A percentile compares a stretch with the other conserved stretches of the same genome.
Conservation (phyloP, 305 asterid genomes). For the Nicotiana rustica region DNA sequence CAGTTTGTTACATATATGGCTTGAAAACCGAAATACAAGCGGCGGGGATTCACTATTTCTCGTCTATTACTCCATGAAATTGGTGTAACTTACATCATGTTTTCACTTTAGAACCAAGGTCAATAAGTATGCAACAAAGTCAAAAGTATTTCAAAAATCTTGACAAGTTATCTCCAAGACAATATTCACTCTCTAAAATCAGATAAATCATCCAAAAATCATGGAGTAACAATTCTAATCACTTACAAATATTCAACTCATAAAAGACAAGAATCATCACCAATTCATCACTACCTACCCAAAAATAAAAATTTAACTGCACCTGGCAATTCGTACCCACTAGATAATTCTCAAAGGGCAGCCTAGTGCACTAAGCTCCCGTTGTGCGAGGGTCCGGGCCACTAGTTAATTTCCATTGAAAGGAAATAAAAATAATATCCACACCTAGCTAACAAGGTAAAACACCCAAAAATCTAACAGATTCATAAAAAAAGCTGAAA, state of each 20-base stretch:
- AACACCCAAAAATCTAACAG: not conserved
- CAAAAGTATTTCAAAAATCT: constrained; percentile 8
- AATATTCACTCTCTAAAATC: not conserved
- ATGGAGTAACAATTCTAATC: not conserved
- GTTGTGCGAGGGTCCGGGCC: no score
- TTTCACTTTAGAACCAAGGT: not conserved
- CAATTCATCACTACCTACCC: not conserved
- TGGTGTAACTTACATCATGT: not conserved
- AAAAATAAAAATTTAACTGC: no score
- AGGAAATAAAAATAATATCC: not conserved
- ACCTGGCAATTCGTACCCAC: no score
- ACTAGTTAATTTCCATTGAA: no score
- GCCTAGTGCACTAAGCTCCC: no score
- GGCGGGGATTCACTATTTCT: not conserved
- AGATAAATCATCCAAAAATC: constrained; percentile 3
- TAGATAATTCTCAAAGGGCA: no score
- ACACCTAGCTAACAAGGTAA: not conserved
- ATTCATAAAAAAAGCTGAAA: constrained; percentile 3
- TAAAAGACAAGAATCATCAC: not conserved
- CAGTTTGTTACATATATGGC: constrained; percentile 6
- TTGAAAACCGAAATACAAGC: not conserved
- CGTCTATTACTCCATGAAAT: not conserved
- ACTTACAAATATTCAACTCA: not conserved
- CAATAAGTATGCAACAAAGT: constrained; percentile 5
- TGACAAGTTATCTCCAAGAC: not conserved